Evolutionary conservation across 257 asterid genomes (phyloP).

Genomic region (Datura wrightii): DNA sequence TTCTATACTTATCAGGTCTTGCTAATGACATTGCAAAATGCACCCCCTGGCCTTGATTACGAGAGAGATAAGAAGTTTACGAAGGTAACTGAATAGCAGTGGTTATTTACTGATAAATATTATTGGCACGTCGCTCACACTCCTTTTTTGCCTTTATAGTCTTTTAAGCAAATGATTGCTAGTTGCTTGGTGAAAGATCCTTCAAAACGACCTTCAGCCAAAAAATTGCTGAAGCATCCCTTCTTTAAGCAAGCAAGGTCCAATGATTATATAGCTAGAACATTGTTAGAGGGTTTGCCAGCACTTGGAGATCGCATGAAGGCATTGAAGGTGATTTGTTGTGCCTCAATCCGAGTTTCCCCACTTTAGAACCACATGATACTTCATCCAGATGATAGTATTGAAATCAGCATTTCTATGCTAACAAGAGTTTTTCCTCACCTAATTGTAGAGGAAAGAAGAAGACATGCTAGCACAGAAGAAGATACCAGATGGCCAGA

Average conservation of each 20-base stretch:
- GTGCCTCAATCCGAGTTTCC: background rate
- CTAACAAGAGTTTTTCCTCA: slow-evolving; percentile 41
- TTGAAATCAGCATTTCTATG: slow-evolving; percentile 37
- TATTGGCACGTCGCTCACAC: background rate
- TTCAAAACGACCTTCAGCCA: slow-evolving; percentile 91
- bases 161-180: slow-evolving; percentile 96
- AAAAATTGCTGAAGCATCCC: slow-evolving; percentile 79
- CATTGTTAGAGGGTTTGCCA: slow-evolving; percentile 88
- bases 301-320: slow-evolving; percentile 85
- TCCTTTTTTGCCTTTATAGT: slow-evolving; percentile 47
- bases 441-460: slow-evolving; percentile 67
- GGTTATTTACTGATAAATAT: background rate
- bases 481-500: slow-evolving; percentile 92
- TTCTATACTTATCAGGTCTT: slow-evolving; percentile 62
- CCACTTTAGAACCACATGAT: slow-evolving; percentile 8
- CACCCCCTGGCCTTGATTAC: slow-evolving; percentile 98
- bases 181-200: slow-evolving; percentile 99
- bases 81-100: slow-evolving; percentile 55
- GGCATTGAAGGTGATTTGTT: slow-evolving; percentile 74
- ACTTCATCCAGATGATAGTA: slow-evolving; percentile 27
- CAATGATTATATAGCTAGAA: slow-evolving; percentile 73
- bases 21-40: slow-evolving; percentile 98
- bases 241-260: slow-evolving; percentile 97
- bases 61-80: slow-evolving; percentile 95
- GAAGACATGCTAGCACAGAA: slow-evolving; percentile 98